phyloP scores from a whole-genome alignment of 2,329 filamentous ascomycete genomes.

The Ophiocordyceps australis region DNA sequence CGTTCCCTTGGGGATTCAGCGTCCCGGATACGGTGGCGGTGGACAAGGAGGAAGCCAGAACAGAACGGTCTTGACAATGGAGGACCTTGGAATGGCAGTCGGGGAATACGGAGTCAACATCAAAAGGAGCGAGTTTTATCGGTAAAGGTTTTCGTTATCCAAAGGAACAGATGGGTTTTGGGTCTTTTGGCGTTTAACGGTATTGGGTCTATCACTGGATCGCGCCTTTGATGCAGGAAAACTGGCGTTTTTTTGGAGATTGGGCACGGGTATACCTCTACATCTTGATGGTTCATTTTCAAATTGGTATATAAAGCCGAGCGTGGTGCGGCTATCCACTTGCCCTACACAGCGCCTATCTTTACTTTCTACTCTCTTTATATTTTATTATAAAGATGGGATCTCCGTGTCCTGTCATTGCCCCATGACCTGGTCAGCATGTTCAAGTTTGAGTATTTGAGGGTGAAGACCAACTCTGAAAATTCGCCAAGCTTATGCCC shows the following conservation, averaged over 20 bases:
- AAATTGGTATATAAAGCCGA: no score
- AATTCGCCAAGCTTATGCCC: slow-evolving; percentile 92
- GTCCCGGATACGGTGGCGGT: slow-evolving; percentile 70
- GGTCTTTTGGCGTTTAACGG: no score
- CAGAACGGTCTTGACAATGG: slow-evolving; percentile 91
- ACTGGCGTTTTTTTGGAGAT: no score
- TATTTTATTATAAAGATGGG: slow-evolving; percentile 32
- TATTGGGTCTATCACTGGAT: no score
- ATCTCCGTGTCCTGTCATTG: slow-evolving; percentile 32
- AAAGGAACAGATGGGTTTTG: no score
- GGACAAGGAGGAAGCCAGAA: slow-evolving; percentile 80
- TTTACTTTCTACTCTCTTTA: slow-evolving; percentile 4
- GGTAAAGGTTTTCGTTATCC: slow-evolving; percentile 22
- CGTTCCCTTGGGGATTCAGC: slow-evolving; percentile 57
- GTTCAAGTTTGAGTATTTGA: no score
- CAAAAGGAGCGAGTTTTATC: slow-evolving; percentile 93
- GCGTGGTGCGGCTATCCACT: no score
- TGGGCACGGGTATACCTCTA: no score
- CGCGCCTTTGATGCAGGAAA: no score
- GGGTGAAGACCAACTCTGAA: slow-evolving; percentile 47
- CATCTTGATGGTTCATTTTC: no score
- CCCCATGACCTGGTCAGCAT: background rate
- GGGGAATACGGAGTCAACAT: slow-evolving; percentile 96
- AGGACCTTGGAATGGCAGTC: slow-evolving; percentile 95
- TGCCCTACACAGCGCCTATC: no score